phyloP scores from a whole-genome alignment of 2,329 filamentous ascomycete genomes.

The Zopfia rhizophila region DNA sequence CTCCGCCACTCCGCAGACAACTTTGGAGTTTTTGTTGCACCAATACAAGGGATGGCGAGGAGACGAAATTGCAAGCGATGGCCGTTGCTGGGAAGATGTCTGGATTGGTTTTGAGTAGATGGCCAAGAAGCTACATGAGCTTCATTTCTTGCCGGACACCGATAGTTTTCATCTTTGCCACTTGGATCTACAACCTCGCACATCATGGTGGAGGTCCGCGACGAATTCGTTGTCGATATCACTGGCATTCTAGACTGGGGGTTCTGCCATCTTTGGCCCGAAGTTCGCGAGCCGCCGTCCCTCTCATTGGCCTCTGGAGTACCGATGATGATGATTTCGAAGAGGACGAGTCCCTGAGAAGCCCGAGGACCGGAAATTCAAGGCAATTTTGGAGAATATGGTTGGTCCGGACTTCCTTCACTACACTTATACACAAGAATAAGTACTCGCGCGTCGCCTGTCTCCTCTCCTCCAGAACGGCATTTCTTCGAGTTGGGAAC shows the following conservation, averaged over 20 bases:
- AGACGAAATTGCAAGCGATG: conserved; percentile 1
- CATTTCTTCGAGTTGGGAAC: no score
- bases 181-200: conserved; percentile 28
- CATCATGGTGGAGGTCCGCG: conserved; percentile 25
- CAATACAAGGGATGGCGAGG: conserved; percentile 19
- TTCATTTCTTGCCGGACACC: conserved; percentile 17
- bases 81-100: no score
- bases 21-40: conserved; percentile 13
- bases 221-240: conserved; percentile 20
- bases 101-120: conserved; percentile 20
- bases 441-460: no score
- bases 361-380: conserved; percentile 9
- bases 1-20: conserved; percentile 8
- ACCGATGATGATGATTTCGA: conserved; percentile 13
- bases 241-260: conserved; percentile 38
- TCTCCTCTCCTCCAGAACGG: no score
- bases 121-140: conserved; percentile 18
- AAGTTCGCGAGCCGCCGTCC: conserved; percentile 23
- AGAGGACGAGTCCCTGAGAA: conserved; percentile 10
- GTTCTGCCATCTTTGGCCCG: conserved; percentile 28
- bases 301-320: conserved; percentile 33
- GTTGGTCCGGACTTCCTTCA: no score
- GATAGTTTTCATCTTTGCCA: conserved; percentile 16
- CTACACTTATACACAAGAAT: no score
- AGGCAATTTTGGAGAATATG: no score